Conservation (phyloP, 305 asterid genomes). For the Rubia peregrina region DNA sequence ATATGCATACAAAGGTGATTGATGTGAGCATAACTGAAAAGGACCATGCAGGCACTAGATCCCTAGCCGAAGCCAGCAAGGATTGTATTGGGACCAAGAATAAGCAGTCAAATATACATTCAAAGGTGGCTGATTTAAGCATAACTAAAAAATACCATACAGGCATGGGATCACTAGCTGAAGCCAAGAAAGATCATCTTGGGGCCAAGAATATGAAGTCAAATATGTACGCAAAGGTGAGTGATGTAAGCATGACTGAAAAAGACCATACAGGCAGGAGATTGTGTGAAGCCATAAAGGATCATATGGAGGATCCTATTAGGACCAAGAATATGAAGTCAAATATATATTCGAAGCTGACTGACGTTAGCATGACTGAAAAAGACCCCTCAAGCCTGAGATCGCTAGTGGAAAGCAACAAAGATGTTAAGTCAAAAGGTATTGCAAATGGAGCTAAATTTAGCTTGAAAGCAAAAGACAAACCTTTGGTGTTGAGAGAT, state of each 20-base stretch:
- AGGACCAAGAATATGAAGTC: neutral
- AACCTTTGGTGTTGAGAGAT: neutral
- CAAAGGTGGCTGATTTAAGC: neutral
- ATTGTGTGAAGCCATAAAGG: neutral
- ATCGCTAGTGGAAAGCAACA: neutral
- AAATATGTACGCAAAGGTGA: neutral
- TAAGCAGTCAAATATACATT: neutral
- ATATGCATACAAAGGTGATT: neutral
- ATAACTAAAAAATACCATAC: neutral
- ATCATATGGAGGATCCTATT: neutral
- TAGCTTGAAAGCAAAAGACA: neutral
- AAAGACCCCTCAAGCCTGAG: neutral
- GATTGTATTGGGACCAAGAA: neutral
- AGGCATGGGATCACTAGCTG: slow-evolving; percentile 3
- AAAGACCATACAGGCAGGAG: neutral
- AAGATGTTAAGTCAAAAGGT: neutral
- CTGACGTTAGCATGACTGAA: neutral
- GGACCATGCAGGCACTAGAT: neutral
- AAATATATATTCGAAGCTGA: neutral
- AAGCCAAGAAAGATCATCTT: neutral
- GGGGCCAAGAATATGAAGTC: neutral
- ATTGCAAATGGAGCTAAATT: neutral
- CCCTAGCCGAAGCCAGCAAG: neutral
- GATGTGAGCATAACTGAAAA: neutral
- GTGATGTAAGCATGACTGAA: neutral